Conservation (phyloP, 2,329 filamentous ascomycete genomes). For the Juglanconis sp. region DNA sequence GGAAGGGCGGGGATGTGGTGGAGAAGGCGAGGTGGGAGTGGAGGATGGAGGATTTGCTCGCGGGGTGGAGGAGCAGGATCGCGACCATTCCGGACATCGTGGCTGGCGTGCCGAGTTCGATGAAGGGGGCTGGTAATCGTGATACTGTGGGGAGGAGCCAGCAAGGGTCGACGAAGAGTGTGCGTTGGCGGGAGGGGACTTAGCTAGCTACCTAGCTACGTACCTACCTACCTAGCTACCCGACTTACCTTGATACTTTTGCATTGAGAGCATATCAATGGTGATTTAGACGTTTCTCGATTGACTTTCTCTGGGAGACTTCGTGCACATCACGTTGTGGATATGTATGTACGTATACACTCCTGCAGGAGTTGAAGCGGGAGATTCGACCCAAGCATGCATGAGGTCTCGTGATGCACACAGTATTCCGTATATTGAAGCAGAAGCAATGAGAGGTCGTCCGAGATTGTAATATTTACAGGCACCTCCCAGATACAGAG, state of each 20-base stretch:
- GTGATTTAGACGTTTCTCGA: neutral
- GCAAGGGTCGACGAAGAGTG: constrained; percentile 1
- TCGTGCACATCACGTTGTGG: neutral
- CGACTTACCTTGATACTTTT: neutral
- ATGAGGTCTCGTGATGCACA: neutral
- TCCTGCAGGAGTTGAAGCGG: neutral
- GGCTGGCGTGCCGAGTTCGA: constrained; percentile 14
- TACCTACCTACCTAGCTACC: neutral
- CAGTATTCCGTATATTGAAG: neutral
- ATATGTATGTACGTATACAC: neutral
- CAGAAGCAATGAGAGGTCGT: neutral
- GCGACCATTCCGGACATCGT: constrained; percentile 18
- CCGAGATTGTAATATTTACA: neutral
- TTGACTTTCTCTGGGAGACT: neutral
- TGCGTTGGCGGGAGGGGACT: constrained; percentile 7
- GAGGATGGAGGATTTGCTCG: constrained; percentile 22
- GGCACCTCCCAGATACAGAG: neutral
- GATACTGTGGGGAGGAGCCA: neutral
- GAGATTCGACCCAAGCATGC: neutral
- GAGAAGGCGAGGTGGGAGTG: constrained; percentile 33
- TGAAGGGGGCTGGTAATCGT: constrained; percentile 6
- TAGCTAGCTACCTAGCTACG: neutral
- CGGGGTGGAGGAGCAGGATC: neutral
- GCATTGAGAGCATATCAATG: neutral
- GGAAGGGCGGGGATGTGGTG: constrained; percentile 29